phyloP scores from a whole-genome alignment of 768 basidiomycete genomes.

The Macrolepiota dolichaula region DNA sequence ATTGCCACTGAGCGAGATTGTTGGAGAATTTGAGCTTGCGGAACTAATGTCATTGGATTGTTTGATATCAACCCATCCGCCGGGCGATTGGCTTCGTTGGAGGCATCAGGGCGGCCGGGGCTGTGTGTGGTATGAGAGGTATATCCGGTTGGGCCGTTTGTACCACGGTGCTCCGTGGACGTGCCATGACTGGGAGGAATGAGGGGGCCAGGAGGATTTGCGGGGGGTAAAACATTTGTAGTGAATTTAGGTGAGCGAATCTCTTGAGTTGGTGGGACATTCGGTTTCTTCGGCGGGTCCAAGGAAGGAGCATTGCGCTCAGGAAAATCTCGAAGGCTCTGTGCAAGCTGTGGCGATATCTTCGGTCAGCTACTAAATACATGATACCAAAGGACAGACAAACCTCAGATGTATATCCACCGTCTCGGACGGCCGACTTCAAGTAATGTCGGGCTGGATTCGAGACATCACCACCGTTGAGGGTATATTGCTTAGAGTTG shows the following conservation, averaged over 20 bases:
- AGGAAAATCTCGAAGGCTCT: background rate
- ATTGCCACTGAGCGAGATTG: background rate
- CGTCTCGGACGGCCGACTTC: background rate
- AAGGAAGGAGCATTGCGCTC: background rate
- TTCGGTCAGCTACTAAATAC: background rate
- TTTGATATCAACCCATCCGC: background rate
- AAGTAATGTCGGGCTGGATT: background rate
- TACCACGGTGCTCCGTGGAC: background rate
- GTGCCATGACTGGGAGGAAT: background rate
- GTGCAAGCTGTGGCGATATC: background rate
- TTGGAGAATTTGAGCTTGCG: background rate
- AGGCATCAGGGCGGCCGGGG: background rate
- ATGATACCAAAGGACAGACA: background rate
- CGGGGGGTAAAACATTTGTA: background rate
- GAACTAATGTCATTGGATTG: background rate
- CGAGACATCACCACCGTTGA: background rate
- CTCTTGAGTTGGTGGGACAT: background rate
- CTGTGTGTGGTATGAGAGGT: background rate
- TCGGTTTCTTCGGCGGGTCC: background rate
- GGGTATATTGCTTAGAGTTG: background rate
- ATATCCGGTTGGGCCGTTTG: background rate
- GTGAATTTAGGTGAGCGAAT: background rate
- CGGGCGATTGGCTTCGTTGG: background rate
- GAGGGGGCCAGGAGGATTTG: background rate
- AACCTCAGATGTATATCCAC: constrained; percentile 3